A percentile compares a stretch with the other conserved stretches of the same genome.
Evolutionary conservation across 345 rosid genomes (phyloP).

Genomic region (Pelargonium nanum): DNA sequence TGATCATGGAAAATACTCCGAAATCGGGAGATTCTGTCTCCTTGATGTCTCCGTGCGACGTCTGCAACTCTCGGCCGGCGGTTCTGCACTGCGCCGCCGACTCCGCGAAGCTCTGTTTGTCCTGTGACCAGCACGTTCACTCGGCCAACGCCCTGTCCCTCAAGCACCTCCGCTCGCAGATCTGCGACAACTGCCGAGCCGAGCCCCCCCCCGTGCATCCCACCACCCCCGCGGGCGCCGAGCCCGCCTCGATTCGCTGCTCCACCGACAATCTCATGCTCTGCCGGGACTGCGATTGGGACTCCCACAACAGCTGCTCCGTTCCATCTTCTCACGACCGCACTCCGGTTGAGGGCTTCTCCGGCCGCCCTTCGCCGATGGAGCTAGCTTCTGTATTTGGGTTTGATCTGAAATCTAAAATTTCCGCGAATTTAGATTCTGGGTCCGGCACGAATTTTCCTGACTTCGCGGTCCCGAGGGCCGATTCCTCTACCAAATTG

Average conservation of each 20-base stretch:
- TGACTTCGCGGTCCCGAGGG: slow-evolving; percentile 50
- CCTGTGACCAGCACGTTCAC: slow-evolving; percentile 89
- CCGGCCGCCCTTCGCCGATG: slow-evolving; percentile 27
- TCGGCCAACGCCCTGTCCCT: slow-evolving; percentile 67
- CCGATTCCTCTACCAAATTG: slow-evolving; percentile 7
- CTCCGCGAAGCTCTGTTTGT: slow-evolving; percentile 74
- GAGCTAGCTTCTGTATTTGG: slow-evolving; percentile 23
- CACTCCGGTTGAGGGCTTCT: slow-evolving; percentile 24
- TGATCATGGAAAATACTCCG: neutral
- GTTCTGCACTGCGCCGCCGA: slow-evolving; percentile 82
- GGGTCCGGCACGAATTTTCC: slow-evolving; percentile 13
- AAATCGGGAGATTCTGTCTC: neutral
- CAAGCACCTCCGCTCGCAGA: slow-evolving; percentile 85
- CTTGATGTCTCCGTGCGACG: slow-evolving; percentile 41
- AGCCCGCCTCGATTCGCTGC: slow-evolving; percentile 20
- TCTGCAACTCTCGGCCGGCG: slow-evolving; percentile 59
- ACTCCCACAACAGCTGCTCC: slow-evolving; percentile 11
- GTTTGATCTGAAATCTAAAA: slow-evolving; percentile 11
- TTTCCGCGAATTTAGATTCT: too few relatives aligned
- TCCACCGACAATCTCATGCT: slow-evolving; percentile 19
- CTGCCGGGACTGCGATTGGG: slow-evolving; percentile 29
- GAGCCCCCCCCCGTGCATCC: too few relatives aligned
- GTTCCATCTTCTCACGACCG: slow-evolving; percentile 14
- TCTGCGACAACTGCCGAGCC: slow-evolving; percentile 55
- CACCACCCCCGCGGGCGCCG: too few relatives aligned